Evolutionary conservation across 148 eudicot species (phyloP), one percentile per base, ranked within the genome.

Genomic region (Diospyros kaki): DNA sequence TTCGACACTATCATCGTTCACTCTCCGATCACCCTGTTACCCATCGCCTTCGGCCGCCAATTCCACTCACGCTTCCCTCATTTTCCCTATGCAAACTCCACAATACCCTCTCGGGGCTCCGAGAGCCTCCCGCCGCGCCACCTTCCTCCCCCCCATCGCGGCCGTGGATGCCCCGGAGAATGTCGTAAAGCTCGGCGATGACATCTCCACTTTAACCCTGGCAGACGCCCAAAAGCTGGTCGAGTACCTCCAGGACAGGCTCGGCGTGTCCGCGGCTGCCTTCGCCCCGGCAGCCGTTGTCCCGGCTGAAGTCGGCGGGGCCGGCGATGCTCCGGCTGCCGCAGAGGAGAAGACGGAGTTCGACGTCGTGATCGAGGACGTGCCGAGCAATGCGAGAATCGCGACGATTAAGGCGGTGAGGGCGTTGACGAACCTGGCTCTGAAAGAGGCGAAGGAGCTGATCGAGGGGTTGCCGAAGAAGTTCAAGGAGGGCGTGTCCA

Each of bases 401-500:
- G 90, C 93, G 6, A 88, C 96, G 45, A 94, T 94, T 82, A 94
- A 94, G 81, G 91, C 93, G 9, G 98, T 94, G 15, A 86, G 98
- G 78, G 93, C 92, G 2, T 72, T 91, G 83, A 92, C 98, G 53
- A 90, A 68, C 45, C 77, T 94, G 69, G 97, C 95, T 0, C 73
- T 94, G 68, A 94, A 94, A 61, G 98, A 94, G 38, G 98, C 98
- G 0, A 94, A 92, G 78, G 96, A 92, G 48, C 73, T 92, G 73
- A 94, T 94, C 72, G 98, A 94, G 54, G 97, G 94, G 2, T 73
- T 91, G 77, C 98, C 98, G 6, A 94, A 94, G 91, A 94, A 92
- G 72, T 84, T 94, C 28, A 92, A 85, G 77, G 98, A 94, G 64
- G 97, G 86, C 0, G 84, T 92, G 12, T 77, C 96, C 0, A 94